Percentiles rank a stretch among this genome's conserved stretches.
Conservation (phyloP, 2,329 filamentous ascomycete genomes). For the Zasmidium citrigriseum region DNA sequence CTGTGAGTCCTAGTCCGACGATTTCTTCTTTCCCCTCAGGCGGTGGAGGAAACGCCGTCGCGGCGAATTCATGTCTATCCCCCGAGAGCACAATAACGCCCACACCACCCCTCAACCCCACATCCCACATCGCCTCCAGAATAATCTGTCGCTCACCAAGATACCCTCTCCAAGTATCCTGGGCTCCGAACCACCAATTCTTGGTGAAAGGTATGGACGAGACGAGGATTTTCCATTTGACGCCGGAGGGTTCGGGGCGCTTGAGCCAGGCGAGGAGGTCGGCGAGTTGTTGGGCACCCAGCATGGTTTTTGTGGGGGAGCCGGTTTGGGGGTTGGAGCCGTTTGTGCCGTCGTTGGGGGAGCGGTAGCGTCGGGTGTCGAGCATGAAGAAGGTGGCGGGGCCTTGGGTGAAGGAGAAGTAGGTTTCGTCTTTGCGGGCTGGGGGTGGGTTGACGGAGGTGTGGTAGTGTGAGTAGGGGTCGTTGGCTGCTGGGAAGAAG, state of each 20-base stretch:
- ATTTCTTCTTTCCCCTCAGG: slow-evolving; percentile 50
- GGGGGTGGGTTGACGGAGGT: slow-evolving; percentile 78
- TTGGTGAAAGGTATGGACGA: slow-evolving; percentile 94
- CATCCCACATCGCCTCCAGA: slow-evolving; percentile 90
- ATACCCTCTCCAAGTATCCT: slow-evolving; percentile 95
- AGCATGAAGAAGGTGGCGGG: slow-evolving; percentile 93
- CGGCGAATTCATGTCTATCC: slow-evolving; percentile 95
- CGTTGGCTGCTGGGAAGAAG: slow-evolving; percentile 75
- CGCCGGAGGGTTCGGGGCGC: slow-evolving; percentile 70
- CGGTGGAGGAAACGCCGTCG: slow-evolving; percentile 69
- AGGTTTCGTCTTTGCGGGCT: slow-evolving; percentile 65
- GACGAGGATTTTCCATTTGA: slow-evolving; percentile 91
- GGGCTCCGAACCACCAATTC: slow-evolving; percentile 87
- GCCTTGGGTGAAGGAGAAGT: slow-evolving; percentile 86
- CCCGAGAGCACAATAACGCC: slow-evolving; percentile 86
- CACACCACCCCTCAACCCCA: slow-evolving; percentile 66
- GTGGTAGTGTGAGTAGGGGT: slow-evolving; percentile 87
- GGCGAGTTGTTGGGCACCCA: slow-evolving; percentile 74
- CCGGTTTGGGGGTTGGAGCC: slow-evolving; percentile 56
- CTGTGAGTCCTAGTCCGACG: slow-evolving; percentile 28
- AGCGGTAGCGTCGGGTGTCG: slow-evolving; percentile 86
- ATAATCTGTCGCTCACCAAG: slow-evolving; percentile 75
- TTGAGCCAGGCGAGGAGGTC: slow-evolving; percentile 78
- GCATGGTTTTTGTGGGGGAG: slow-evolving; percentile 71
- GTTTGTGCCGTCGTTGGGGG: slow-evolving; percentile 61